Conservation (phyloP, 148 eudicot genomes). For the Heliamphora exappendiculata region DNA sequence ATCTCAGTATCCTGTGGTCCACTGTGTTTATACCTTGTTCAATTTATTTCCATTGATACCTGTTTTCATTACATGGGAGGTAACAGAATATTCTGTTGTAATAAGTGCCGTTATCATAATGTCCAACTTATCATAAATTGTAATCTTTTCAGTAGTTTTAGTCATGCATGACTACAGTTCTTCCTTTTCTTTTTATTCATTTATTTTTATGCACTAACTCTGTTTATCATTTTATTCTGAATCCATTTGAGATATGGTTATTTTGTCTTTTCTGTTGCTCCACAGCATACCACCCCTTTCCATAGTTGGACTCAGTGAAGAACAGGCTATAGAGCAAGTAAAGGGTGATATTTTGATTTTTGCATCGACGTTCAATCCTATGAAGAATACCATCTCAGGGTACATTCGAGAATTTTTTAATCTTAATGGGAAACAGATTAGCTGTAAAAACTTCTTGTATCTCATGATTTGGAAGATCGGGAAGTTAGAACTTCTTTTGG, state of each 20-base stretch:
- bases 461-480: background rate
- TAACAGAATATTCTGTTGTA: background rate
- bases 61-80: background rate
- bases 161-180: background rate
- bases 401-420: constrained; percentile 19
- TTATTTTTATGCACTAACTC: background rate
- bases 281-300: constrained; percentile 96
- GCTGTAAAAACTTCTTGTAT: background rate
- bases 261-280: constrained; percentile 9
- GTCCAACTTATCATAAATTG: background rate
- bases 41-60: background rate
- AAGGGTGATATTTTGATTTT: constrained; percentile 72
- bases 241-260: background rate
- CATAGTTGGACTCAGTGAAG: constrained; percentile 92
- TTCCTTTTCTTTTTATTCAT: background rate
- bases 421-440: background rate
- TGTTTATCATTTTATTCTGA: background rate
- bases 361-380: constrained; percentile 88
- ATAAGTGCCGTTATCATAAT: background rate
- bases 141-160: background rate
- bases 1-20: background rate
- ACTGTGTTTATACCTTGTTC: background rate
- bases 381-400: constrained; percentile 96
- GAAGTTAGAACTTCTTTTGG: background rate
- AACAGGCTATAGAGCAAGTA: constrained; percentile 84